A percentile compares a stretch with the other conserved stretches of the same genome.
Evolutionary conservation across 805 yeast genomes (phyloP).

Genomic region (Pichia exigua): DNA sequence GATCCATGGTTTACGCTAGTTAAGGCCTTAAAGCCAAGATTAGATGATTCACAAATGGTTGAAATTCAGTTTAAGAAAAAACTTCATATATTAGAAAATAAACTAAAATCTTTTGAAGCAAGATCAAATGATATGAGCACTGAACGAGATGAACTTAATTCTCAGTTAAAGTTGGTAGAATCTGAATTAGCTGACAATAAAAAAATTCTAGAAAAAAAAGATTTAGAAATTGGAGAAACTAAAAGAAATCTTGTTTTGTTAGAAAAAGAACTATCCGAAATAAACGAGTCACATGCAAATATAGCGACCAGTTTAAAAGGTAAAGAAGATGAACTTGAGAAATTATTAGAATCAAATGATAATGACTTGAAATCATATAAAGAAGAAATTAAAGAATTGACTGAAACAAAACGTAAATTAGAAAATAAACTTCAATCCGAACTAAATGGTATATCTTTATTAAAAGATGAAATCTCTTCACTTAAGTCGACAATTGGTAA

Average conservation of each 20-base stretch:
- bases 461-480: conserved; percentile 26
- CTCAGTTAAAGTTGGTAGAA: conserved; percentile 28
- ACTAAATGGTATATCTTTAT: conserved; percentile 4
- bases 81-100: conserved; percentile 48
- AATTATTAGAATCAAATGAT: not conserved
- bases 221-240: conserved; percentile 32
- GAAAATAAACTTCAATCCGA: conserved; percentile 8
- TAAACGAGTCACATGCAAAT: not conserved
- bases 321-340: conserved; percentile 22
- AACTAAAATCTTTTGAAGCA: conserved; percentile 33
- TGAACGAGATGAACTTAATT: conserved; percentile 13
- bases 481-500: conserved; percentile 22
- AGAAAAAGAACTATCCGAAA: conserved; percentile 18
- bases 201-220: conserved; percentile 30
- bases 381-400: conserved; percentile 14
- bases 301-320: not conserved
- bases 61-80: conserved; percentile 47
- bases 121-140: conserved; percentile 20
- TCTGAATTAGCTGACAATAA: conserved; percentile 27
- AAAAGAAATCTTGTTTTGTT: conserved; percentile 24
- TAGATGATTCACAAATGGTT: conserved; percentile 31
- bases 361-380: conserved; percentile 6
- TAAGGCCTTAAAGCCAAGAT: conserved; percentile 63
- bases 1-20: conserved; percentile 79
- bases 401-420: not conserved